A percentile compares a stretch with the other conserved stretches of the same genome.
Conservation (phyloP, 129 eudicot genomes). For the Arctium lappa region DNA sequence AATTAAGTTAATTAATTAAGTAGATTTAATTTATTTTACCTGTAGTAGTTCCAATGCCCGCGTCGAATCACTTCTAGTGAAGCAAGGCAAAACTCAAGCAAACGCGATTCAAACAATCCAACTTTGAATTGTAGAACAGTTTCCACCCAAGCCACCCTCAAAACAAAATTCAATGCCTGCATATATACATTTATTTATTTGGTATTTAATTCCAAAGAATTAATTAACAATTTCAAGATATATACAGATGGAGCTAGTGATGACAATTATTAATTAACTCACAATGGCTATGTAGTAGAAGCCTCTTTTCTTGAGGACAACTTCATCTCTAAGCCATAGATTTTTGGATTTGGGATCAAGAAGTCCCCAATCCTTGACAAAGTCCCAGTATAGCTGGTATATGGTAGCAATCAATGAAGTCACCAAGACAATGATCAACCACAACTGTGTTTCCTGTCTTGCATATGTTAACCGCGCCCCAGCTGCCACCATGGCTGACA, state of each 20-base stretch:
- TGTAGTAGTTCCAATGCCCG: constrained; percentile 96
- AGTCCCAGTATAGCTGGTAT: constrained; percentile 97
- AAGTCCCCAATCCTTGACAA: constrained; percentile 95
- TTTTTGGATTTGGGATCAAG: constrained; percentile 64
- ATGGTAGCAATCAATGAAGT: constrained; percentile 84
- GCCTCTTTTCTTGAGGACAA: constrained; percentile 66
- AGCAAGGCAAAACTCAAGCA: constrained; percentile 81
- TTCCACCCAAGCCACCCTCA: constrained; percentile 95
- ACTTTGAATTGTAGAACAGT: constrained; percentile 65
- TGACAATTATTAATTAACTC: constrained; percentile 20
- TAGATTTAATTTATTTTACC: constrained; percentile 32
- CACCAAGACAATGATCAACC: constrained; percentile 64
- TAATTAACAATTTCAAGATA: too few species aligned
- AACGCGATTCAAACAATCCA: constrained; percentile 61
- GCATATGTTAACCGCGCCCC: constrained; percentile 88
- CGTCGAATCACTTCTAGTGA: constrained; percentile 95
- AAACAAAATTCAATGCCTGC: constrained; percentile 65
- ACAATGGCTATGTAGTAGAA: constrained; percentile 86
- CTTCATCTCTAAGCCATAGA: constrained; percentile 81
- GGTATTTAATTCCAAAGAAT: not conserved
- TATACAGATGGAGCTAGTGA: not conserved
- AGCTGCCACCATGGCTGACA: constrained; percentile 98
- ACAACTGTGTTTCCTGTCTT: constrained; percentile 45
- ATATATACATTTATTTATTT: not conserved
- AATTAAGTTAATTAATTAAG: too few species aligned